Conservation (phyloP, 2,329 filamentous ascomycete genomes). For the Rhinocladiella similis region DNA sequence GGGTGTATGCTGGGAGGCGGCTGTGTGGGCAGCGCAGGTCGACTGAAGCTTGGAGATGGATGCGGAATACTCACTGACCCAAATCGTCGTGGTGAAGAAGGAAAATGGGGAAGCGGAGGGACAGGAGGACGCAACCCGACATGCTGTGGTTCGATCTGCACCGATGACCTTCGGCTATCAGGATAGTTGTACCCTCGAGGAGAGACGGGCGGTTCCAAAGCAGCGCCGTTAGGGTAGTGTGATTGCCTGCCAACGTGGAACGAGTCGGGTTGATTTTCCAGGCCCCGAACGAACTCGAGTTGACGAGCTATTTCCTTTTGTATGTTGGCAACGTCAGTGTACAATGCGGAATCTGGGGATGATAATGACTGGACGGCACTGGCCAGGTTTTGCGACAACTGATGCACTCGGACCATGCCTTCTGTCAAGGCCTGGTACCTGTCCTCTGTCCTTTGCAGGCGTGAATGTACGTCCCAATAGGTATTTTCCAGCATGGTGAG, state of each 20-base stretch:
- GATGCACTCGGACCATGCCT: slow-evolving; percentile 70
- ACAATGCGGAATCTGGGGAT: slow-evolving; percentile 72
- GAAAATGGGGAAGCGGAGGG: slow-evolving; percentile 63
- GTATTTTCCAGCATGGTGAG: slow-evolving; percentile 76
- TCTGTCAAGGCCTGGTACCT: slow-evolving; percentile 83
- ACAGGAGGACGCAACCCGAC: slow-evolving; percentile 27
- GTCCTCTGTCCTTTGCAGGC: slow-evolving; percentile 81
- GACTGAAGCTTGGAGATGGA: slow-evolving; percentile 71
- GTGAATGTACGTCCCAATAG: slow-evolving; percentile 74
- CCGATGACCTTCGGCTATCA: slow-evolving; percentile 71
- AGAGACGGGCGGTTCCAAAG: slow-evolving; percentile 76
- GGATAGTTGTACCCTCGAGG: slow-evolving; percentile 85
- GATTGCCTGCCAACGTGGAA: slow-evolving; percentile 64
- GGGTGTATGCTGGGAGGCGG: slow-evolving; percentile 66
- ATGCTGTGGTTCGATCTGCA: slow-evolving; percentile 56
- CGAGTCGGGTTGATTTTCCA: slow-evolving; percentile 65
- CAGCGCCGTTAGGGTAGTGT: slow-evolving; percentile 59
- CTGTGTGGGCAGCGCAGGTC: slow-evolving; percentile 68
- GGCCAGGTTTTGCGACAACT: slow-evolving; percentile 48
- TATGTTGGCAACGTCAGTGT: slow-evolving; percentile 65
- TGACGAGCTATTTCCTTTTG: slow-evolving; percentile 65
- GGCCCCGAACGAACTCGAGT: slow-evolving; percentile 56
- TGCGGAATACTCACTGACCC: slow-evolving; percentile 76
- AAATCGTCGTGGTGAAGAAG: slow-evolving; percentile 76
- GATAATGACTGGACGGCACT: slow-evolving; percentile 51